Evolutionary conservation across 1,284 basidiomycete species (phyloP).

Genomic region (Tilletiopsis washingtonensis): DNA sequence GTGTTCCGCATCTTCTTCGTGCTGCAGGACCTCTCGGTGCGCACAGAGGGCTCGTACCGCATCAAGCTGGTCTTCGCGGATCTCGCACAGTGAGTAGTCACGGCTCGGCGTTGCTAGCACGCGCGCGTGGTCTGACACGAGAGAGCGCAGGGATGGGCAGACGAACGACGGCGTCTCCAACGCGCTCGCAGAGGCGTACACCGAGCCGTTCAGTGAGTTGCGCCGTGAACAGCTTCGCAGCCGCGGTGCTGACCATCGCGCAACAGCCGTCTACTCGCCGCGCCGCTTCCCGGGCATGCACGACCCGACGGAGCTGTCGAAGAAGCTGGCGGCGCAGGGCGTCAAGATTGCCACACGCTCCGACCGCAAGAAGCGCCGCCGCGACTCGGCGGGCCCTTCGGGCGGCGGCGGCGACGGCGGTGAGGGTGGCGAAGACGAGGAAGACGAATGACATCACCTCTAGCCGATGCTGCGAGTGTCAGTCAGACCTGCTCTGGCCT

Average conservation of each 20-base stretch:
- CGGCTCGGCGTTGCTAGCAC: neutral
- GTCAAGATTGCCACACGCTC: slow-evolving; percentile 39
- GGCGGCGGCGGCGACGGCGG: slow-evolving; percentile 11
- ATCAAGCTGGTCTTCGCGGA: slow-evolving; percentile 38
- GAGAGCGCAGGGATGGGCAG: slow-evolving; percentile 17
- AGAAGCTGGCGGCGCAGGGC: slow-evolving; percentile 37
- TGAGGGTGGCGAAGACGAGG: slow-evolving; percentile 14
- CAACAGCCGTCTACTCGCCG: slow-evolving; percentile 28
- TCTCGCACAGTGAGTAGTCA: slow-evolving; percentile 10
- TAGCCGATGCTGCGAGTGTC: too few relatives aligned
- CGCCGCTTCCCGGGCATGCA: slow-evolving; percentile 37
- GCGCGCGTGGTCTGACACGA: neutral
- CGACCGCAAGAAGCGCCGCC: slow-evolving; percentile 34
- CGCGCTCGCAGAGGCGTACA: slow-evolving; percentile 35
- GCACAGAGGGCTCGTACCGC: slow-evolving; percentile 37
- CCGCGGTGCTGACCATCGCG: neutral
- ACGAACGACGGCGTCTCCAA: slow-evolving; percentile 27
- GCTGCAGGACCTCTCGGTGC: slow-evolving; percentile 36
- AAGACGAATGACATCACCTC: too few relatives aligned
- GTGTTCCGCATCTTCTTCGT: slow-evolving; percentile 39
- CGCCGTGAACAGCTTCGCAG: neutral
- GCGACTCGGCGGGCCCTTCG: slow-evolving; percentile 8
- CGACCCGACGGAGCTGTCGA: slow-evolving; percentile 33
- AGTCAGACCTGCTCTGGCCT: too few relatives aligned
- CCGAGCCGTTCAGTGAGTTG: slow-evolving; percentile 29